phyloP scores from a whole-genome alignment of 305 asterid species.

The Fraxinus floribunda region DNA sequence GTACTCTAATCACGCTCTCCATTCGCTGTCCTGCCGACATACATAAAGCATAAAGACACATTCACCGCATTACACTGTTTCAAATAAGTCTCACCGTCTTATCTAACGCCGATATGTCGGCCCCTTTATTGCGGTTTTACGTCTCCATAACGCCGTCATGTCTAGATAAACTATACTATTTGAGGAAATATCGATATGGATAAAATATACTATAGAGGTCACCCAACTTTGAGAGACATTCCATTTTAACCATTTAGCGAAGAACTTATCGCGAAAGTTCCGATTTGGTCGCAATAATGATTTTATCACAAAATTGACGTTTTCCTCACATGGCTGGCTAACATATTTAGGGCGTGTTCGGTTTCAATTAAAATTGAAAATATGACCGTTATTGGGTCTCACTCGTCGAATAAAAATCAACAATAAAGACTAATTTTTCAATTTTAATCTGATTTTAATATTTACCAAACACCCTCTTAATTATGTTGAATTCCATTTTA shows the following conservation, averaged over 20 bases:
- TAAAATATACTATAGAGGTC: neutral
- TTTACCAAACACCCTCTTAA: no score
- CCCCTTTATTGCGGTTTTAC: neutral
- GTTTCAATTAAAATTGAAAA: no score
- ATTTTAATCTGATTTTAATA: no score
- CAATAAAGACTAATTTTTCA: no score
- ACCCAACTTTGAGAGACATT: neutral
- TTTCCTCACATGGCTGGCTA: neutral
- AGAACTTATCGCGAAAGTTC: neutral
- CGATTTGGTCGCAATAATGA: neutral
- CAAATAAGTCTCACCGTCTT: conserved; percentile 14
- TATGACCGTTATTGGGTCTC: no score
- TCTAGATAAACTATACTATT: conserved; percentile 17
- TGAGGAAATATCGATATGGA: neutral
- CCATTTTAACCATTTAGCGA: neutral
- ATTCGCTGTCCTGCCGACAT: neutral
- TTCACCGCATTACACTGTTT: neutral
- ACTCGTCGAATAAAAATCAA: no score
- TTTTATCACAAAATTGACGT: neutral
- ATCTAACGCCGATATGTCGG: conserved; percentile 27
- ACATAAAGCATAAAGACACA: neutral
- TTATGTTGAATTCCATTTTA: neutral
- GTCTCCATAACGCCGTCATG: neutral
- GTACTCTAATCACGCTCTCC: neutral
- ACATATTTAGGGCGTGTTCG: neutral